Evolutionary conservation across 345 rosid species (phyloP).

Genomic region (Raphanus sativus): DNA sequence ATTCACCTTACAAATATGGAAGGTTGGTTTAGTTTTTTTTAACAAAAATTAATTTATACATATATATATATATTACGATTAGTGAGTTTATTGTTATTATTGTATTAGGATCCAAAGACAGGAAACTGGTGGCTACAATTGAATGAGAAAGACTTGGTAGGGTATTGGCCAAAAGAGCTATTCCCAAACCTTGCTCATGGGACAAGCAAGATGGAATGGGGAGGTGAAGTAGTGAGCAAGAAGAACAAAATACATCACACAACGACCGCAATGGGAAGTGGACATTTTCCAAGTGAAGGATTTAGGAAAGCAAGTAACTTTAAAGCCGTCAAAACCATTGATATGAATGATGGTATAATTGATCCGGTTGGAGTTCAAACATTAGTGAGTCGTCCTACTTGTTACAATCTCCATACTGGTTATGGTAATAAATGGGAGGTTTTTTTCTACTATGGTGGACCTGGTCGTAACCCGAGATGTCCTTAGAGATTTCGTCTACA

Average conservation of each 20-base stretch:
- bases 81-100: background rate
- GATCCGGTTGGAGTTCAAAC: background rate
- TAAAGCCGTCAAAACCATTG: background rate
- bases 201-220: background rate
- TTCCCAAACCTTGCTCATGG: background rate
- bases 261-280: constrained; percentile 1
- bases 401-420: background rate
- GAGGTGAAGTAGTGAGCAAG: background rate
- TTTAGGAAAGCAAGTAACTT: background rate
- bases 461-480: background rate
- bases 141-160: background rate
- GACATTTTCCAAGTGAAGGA: background rate
- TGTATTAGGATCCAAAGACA: background rate
- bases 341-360: background rate
- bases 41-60: background rate
- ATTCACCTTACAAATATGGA: background rate
- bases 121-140: background rate
- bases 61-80: background rate
- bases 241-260: background rate
- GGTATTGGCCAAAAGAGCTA: background rate
- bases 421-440: background rate
- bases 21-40: background rate
- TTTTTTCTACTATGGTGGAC: background rate
- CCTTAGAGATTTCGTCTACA: background rate
- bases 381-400: background rate